phyloP scores from a whole-genome alignment of 1,139 yeast genomes.

The Hyphopichia khmerensis region DNA sequence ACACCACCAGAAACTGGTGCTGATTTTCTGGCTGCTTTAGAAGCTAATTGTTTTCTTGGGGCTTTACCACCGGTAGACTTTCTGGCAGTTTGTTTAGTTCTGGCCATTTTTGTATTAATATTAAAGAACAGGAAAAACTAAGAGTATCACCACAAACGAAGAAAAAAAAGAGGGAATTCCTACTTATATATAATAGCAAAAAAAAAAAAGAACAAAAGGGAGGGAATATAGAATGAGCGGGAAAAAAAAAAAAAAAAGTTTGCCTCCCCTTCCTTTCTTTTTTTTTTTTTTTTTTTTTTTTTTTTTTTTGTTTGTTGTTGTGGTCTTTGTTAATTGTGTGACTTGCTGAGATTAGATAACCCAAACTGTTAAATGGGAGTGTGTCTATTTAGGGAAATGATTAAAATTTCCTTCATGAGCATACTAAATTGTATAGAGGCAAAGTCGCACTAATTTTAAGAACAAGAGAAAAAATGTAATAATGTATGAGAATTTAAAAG shows the following conservation, averaged over 20 bases:
- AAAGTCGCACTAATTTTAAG: too few species aligned
- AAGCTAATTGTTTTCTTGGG: conserved; percentile 55
- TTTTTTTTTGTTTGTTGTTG: too few species aligned
- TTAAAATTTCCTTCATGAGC: too few species aligned
- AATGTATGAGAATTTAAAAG: neutral
- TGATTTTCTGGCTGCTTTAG: conserved; percentile 54
- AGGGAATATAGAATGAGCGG: neutral
- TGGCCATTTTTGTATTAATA: conserved; percentile 34
- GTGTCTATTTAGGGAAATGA: too few species aligned
- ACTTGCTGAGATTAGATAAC: too few species aligned
- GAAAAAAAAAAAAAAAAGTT: too few species aligned
- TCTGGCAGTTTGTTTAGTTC: conserved; percentile 57
- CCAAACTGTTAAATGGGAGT: too few species aligned
- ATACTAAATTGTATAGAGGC: too few species aligned
- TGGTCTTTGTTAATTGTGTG: neutral
- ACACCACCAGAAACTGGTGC: conserved; percentile 55
- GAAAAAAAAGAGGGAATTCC: conserved; percentile 3
- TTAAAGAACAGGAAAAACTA: conserved; percentile 3
- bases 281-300: too few species aligned
- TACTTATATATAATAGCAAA: too few species aligned
- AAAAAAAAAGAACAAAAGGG: conserved; percentile 3
- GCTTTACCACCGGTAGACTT: conserved; percentile 56
- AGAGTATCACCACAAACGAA: conserved; percentile 2
- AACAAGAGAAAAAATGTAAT: neutral
- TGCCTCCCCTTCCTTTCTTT: too few species aligned